phyloP scores from a whole-genome alignment of 768 basidiomycete genomes.

The Cystobasidiopsis lactophilus region DNA sequence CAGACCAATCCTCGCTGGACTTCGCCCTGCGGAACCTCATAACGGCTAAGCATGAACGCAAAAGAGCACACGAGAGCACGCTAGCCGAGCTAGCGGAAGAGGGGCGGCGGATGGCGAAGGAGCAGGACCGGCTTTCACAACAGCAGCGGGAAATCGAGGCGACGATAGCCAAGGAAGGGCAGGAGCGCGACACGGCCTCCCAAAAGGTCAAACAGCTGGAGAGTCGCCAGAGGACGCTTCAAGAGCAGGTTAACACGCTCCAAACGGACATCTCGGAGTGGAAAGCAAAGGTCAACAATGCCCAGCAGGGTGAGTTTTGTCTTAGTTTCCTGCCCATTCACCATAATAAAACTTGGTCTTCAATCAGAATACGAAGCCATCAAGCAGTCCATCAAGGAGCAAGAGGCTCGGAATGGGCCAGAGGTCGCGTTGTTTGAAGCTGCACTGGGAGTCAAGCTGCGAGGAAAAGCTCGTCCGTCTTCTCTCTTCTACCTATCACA shows the following conservation, averaged over 20 bases:
- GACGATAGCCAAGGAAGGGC: background rate
- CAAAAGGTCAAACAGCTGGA: slow-evolving; percentile 5
- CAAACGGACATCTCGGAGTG: slow-evolving; percentile 5
- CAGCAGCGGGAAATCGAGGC: slow-evolving; percentile 2
- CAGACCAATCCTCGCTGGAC: slow-evolving; percentile 1
- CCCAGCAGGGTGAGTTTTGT: background rate
- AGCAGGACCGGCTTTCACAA: slow-evolving; percentile 3
- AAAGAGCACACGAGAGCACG: slow-evolving; percentile 1
- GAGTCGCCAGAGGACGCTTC: slow-evolving; percentile 2
- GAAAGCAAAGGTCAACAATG: background rate
- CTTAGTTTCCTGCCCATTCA: background rate
- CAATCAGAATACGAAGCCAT: background rate
- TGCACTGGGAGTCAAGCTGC: slow-evolving; percentile 3
- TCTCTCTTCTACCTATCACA: background rate
- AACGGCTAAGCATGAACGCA: slow-evolving; percentile 8
- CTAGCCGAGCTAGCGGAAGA: slow-evolving; percentile 10
- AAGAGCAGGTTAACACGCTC: slow-evolving; percentile 5
- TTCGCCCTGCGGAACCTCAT: slow-evolving; percentile 1
- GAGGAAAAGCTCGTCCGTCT: slow-evolving; percentile 5
- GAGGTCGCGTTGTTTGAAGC: slow-evolving; percentile 5
- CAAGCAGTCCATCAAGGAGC: background rate
- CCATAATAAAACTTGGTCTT: background rate
- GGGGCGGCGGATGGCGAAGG: slow-evolving; percentile 5
- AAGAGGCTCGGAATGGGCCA: slow-evolving; percentile 6
- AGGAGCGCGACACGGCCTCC: background rate